Conservation (phyloP, 139 green algal genomes). For the Tetraselmis chui region DNA sequence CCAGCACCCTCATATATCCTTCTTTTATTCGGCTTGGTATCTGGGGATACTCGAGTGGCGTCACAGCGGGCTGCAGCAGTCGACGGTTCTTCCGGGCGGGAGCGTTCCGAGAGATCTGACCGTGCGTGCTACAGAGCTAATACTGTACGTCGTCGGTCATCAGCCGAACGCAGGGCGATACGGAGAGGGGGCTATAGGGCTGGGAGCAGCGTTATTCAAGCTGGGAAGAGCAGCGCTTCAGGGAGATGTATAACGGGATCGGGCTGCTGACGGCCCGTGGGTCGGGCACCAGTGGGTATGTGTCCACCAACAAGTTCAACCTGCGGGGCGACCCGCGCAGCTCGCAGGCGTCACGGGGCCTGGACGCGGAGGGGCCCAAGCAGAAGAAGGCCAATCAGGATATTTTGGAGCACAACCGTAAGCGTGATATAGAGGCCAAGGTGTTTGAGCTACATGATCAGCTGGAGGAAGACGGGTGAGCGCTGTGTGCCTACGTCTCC, state of each 20-base stretch:
- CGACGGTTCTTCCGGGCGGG: too few species aligned
- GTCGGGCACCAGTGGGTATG: conserved; percentile 89
- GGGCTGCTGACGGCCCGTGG: conserved; percentile 85
- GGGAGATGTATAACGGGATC: conserved; percentile 96
- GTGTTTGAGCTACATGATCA: conserved; percentile 66
- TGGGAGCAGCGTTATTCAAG: too few species aligned
- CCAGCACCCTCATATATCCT: too few species aligned
- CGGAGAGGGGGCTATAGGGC: too few species aligned
- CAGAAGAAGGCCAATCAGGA: conserved; percentile 62
- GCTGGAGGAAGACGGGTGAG: conserved; percentile 79
- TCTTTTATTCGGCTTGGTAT: too few species aligned
- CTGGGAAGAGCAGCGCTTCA: too few species aligned
- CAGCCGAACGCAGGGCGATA: too few species aligned
- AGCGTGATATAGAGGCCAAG: conserved; percentile 89
- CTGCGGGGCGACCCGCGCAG: conserved; percentile 31
- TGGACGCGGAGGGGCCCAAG: conserved; percentile 22
- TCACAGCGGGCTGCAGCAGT: too few species aligned
- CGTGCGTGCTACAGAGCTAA: too few species aligned
- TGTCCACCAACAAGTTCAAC: conserved; percentile 93
- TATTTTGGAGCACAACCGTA: conserved; percentile 90
- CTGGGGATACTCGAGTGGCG: too few species aligned
- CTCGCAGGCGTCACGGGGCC: neutral
- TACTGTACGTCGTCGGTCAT: too few species aligned
- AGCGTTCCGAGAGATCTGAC: too few species aligned
- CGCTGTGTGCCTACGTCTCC: neutral